Evolutionary conservation across 306 rosid species (phyloP), one percentile per base, ranked within the genome.

Genomic region (Begonia peltatifolia): DNA sequence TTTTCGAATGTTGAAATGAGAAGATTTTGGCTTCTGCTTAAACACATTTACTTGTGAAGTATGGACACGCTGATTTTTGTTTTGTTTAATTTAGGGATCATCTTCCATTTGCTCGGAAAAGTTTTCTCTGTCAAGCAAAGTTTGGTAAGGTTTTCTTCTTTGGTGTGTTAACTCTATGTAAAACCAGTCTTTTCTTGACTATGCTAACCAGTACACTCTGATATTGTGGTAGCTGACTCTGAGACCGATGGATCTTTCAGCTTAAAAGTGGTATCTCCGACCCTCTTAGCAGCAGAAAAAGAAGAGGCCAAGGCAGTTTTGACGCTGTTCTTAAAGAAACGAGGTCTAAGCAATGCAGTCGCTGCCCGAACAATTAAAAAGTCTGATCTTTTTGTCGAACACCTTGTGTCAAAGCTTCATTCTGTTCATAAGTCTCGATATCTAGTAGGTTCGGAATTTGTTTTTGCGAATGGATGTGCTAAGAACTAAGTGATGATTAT

Each of bases 281-380:
- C 80, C 53, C 72, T 90, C 58, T 74, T 90, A 65, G 83, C 69
- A 17, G 95, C 94, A 49, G 97, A 90, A 72, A 90, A 83, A 71
- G 97, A 85, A 76, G 95, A 90, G 76, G 90, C 97, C 57, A 90
- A 73, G 67, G 97, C 94, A 51, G 90, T 85, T 41, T 63, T 90
- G 52, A 71, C 78, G 59, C 63, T 83, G 78, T 85, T 85, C 76
- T 63, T 90, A 68, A 90, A 80, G 77, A 83, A 85, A 69, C 87
- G 66, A 63, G 94, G 97, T 58, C 65, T 90, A 63, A 76, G 90
- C 72, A 76, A 65, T 63, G 83, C 83, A 42, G 30, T 63, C 65
- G 95, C 97, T 18, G 72, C 87, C 14, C 82, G 81, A 76, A 80
- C 80, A 42, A 80, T 80, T 70, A 85, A 82, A 63, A 85, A 74